These are phyloP conservation scores for Xeromyces bisporus DNA, from an alignment of 495 filamentous ascomycete species.

Conservation along the genomic window DNA sequence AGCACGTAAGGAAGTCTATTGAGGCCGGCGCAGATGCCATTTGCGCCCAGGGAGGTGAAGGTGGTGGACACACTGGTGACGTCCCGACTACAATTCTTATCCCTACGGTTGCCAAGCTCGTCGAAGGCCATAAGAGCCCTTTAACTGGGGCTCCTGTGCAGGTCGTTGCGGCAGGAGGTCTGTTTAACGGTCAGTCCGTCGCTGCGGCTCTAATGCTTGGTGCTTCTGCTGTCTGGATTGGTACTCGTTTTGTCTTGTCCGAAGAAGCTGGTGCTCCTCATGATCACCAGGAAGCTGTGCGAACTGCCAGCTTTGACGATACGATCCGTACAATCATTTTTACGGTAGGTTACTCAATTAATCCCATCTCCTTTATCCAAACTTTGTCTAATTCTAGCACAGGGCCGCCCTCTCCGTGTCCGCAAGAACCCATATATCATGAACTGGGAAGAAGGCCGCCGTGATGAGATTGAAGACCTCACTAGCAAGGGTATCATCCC, in stretches of 20 bases:
- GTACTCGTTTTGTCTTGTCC: conserved; percentile 82
- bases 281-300: conserved; percentile 92
- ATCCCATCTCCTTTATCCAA: neutral
- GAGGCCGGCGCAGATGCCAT: conserved; percentile 81
- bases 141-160: conserved; percentile 75
- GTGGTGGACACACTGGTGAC: conserved; percentile 82
- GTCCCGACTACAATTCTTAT: conserved; percentile 80
- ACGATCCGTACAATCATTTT: conserved; percentile 95
- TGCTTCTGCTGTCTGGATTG: conserved; percentile 86
- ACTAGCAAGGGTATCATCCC: conserved; percentile 79
- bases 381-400: neutral
- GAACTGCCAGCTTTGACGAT: conserved; percentile 82
- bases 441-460: conserved; percentile 90
- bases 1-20: conserved; percentile 89
- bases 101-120: conserved; percentile 72
- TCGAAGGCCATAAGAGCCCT: conserved; percentile 66
- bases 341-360: conserved; percentile 39
- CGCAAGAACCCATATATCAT: conserved; percentile 81
- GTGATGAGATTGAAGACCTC: conserved; percentile 76
- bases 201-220: conserved; percentile 87
- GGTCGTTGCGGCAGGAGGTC: conserved; percentile 84
- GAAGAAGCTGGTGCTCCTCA: conserved; percentile 89
- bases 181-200: conserved; percentile 82
- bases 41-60: conserved; percentile 85
- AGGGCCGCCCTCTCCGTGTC: conserved; percentile 83